Percentiles rank a stretch among this genome's conserved stretches.
These are phyloP conservation scores for Ascobolus immersus DNA, from an alignment of 495 filamentous ascomycete genomes.

Conservation along the genomic window DNA sequence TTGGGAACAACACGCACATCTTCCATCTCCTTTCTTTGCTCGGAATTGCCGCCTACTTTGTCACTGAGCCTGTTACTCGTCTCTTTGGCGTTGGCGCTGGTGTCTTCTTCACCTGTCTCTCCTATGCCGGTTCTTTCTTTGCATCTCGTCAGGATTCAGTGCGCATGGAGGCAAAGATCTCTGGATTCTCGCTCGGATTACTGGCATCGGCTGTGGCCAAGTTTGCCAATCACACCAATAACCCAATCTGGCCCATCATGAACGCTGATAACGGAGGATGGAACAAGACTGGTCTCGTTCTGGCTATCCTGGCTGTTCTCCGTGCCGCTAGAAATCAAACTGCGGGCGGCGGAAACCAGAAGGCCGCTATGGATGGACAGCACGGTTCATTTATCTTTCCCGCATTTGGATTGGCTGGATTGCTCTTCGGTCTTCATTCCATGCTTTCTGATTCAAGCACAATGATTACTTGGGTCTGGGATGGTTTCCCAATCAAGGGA, in stretches of 20 bases:
- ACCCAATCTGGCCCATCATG: conserved; percentile 91
- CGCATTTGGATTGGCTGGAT: conserved; percentile 50
- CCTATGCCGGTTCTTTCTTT: conserved; percentile 58
- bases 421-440: conserved; percentile 81
- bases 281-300: conserved; percentile 56
- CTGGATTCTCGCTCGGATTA: conserved; percentile 59
- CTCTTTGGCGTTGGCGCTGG: conserved; percentile 60
- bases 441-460: conserved; percentile 92
- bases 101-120: conserved; percentile 49
- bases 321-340: conserved; percentile 36
- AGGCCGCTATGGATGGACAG: conserved; percentile 13
- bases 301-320: conserved; percentile 51
- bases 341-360: conserved; percentile 26
- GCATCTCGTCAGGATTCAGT: conserved; percentile 47
- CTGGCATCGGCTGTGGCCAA: conserved; percentile 69
- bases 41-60: conserved; percentile 56
- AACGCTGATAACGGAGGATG: conserved; percentile 69
- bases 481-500: conserved; percentile 76
- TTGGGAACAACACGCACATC: conserved; percentile 39
- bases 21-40: conserved; percentile 50
- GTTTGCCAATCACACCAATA: conserved; percentile 88
- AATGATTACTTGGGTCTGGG: conserved; percentile 99
- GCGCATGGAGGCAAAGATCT: conserved; percentile 54
- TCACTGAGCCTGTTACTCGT: conserved; percentile 45
- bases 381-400: conserved; percentile 47